Percentiles rank a stretch among this genome's conserved stretches.
These are phyloP conservation scores for Talaromyces sp. DNA, from an alignment of 2,329 filamentous ascomycete species.

Conservation along the genomic window DNA sequence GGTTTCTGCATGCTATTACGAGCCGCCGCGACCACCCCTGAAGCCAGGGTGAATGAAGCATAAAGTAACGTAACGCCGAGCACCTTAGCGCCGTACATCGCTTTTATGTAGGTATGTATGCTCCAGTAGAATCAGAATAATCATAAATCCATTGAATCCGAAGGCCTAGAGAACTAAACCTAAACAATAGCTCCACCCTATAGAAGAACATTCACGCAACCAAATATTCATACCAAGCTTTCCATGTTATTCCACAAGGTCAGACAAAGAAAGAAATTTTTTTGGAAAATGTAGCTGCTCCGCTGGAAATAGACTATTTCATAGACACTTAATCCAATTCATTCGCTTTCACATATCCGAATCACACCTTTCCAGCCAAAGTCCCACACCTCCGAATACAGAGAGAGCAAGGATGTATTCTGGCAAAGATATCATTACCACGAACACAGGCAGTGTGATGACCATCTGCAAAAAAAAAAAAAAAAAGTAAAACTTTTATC, in stretches of 20 bases:
- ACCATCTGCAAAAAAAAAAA: conserved; percentile 1
- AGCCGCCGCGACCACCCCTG: no score
- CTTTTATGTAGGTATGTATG: background rate
- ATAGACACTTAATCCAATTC: conserved; percentile 1
- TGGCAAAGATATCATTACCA: conserved; percentile 2
- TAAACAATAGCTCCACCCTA: background rate
- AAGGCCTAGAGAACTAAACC: background rate
- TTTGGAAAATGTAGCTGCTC: background rate
- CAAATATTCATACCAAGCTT: background rate
- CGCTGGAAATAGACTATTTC: background rate
- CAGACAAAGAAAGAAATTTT: background rate
- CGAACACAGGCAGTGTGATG: background rate
- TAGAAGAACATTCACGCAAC: background rate
- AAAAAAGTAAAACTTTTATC: conserved; percentile 34
- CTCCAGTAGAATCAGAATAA: background rate
- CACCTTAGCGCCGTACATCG: no score
- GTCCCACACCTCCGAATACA: conserved; percentile 3
- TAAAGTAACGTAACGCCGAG: no score
- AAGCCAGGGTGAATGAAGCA: no score
- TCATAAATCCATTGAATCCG: background rate
- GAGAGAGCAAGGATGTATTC: background rate
- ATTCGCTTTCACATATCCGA: background rate
- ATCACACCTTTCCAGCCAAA: background rate
- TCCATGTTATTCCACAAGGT: background rate
- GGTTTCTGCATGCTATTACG: no score